Evolutionary conservation across 1,139 yeast genomes (phyloP).

Genomic region (Wickerhamomyces sp.): DNA sequence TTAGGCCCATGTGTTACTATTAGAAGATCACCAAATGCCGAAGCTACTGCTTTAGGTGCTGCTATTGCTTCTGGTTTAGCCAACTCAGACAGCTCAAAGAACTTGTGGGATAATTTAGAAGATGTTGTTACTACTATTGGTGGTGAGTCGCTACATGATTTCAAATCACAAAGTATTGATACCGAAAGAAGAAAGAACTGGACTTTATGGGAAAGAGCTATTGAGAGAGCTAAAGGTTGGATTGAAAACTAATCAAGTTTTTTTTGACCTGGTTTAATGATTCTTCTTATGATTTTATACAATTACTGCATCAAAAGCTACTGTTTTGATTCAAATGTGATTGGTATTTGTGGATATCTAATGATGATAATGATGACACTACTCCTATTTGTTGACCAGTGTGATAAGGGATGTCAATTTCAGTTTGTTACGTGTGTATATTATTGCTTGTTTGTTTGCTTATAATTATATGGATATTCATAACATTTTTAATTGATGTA

Average conservation of each 20-base stretch:
- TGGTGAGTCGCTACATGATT: slow-evolving; percentile 40
- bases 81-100: slow-evolving; percentile 43
- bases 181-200: slow-evolving; percentile 60
- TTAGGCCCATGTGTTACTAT: slow-evolving; percentile 84
- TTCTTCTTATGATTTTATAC: slow-evolving; percentile 2
- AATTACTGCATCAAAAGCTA: no score
- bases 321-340: neutral
- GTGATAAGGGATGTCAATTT: no score
- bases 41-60: slow-evolving; percentile 94
- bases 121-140: slow-evolving; percentile 44
- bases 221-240: slow-evolving; percentile 79
- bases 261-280: slow-evolving; percentile 2
- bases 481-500: neutral
- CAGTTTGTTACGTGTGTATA: no score
- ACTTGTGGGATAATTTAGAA: slow-evolving; percentile 71
- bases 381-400: no score
- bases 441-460: neutral
- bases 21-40: slow-evolving; percentile 74
- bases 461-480: neutral
- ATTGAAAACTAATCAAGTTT: slow-evolving; percentile 25
- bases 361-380: no score
- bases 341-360: neutral
- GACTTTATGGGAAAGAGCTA: slow-evolving; percentile 80
- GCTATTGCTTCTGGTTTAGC: slow-evolving; percentile 94
- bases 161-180: slow-evolving; percentile 56